A percentile compares a stretch with the other conserved stretches of the same genome.
phyloP scores from a whole-genome alignment of 2,329 filamentous ascomycete genomes.

The Sporothrix dimorphospora region DNA sequence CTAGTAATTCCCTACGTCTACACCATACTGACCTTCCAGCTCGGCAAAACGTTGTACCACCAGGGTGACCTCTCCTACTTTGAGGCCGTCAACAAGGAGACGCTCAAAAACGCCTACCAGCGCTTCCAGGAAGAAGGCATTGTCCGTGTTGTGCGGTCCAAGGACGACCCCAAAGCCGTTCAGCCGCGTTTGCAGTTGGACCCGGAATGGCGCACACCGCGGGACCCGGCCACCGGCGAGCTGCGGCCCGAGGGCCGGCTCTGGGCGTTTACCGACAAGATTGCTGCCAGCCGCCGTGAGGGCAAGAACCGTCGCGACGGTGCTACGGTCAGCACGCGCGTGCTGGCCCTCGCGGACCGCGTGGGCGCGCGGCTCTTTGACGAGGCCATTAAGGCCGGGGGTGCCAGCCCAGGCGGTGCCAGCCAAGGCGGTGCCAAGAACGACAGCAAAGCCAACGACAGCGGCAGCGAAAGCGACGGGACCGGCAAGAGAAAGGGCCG shows the following conservation, averaged over 20 bases:
- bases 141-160: conserved; percentile 71
- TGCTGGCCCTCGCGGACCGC: conserved; percentile 74
- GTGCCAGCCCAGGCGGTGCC: conserved; percentile 39
- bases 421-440: no score
- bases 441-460: not conserved
- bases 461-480: not conserved
- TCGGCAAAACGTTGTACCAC: conserved; percentile 96
- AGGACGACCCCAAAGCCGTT: conserved; percentile 63
- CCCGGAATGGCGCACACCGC: conserved; percentile 71
- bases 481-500: conserved; percentile 1
- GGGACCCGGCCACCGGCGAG: conserved; percentile 62
- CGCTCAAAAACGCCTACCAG: conserved; percentile 87
- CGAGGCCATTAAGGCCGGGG: conserved; percentile 50
- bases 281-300: conserved; percentile 80
- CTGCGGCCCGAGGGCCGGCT: conserved; percentile 73
- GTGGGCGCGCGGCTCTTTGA: conserved; percentile 73
- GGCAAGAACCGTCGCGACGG: conserved; percentile 97
- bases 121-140: conserved; percentile 92
- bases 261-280: conserved; percentile 91
- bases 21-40: conserved; percentile 48
- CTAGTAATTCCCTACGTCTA: not conserved
- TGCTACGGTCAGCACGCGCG: conserved; percentile 80
- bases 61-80: conserved; percentile 97
- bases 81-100: conserved; percentile 98
- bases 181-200: conserved; percentile 69